These are phyloP conservation scores for Rhododendron kiyosumense DNA, from an alignment of 148 eudicot species.

Conservation along the genomic window DNA sequence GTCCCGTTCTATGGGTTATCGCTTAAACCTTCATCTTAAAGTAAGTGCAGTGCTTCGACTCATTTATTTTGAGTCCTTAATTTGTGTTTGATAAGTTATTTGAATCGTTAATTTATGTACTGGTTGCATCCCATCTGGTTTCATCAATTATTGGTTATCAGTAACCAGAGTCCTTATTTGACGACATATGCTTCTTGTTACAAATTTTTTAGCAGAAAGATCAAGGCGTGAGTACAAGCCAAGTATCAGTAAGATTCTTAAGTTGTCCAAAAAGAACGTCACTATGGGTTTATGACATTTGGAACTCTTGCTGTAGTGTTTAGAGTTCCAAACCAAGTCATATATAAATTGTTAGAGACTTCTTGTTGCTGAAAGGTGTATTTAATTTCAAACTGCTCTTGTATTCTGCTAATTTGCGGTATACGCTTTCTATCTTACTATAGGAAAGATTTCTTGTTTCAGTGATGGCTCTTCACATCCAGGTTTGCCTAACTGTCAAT, in stretches of 20 bases:
- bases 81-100: not conserved
- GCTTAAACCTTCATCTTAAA: not conserved
- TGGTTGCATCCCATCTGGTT: not conserved
- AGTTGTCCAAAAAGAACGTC: not conserved
- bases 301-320: not conserved
- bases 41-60: not conserved
- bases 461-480: constrained; percentile 1
- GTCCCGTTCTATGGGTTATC: not conserved
- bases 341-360: not conserved
- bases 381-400: not conserved
- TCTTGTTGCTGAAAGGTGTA: not conserved
- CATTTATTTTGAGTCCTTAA: not conserved
- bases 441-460: not conserved
- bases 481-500: not conserved
- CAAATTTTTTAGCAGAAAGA: not conserved
- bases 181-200: not conserved
- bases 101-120: not conserved
- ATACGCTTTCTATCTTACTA: not conserved
- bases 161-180: not conserved
- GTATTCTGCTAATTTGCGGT: not conserved
- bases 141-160: not conserved
- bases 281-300: not conserved
- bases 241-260: not conserved
- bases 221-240: not conserved
- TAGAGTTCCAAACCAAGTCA: not conserved